A percentile compares a stretch with the other conserved stretches of the same genome.
These are phyloP conservation scores for Entrophospora sp. DNA, from an alignment of 192 early-diverging fungal genomes.

Conservation along the genomic window DNA sequence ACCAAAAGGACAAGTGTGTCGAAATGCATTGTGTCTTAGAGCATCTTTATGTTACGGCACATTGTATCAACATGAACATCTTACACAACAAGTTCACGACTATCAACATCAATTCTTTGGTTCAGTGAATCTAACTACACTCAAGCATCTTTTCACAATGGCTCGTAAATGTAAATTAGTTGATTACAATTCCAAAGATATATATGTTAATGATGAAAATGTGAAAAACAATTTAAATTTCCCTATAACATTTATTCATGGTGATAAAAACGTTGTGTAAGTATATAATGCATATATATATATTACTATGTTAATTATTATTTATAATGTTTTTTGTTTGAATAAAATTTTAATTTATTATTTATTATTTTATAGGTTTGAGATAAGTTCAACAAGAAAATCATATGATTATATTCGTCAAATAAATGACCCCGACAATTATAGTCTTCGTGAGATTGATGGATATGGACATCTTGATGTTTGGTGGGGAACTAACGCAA, in stretches of 20 bases:
- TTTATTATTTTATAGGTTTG: background rate
- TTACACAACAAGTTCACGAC: slow-evolving; percentile 32
- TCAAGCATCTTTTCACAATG: slow-evolving; percentile 19
- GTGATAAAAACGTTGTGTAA: slow-evolving; percentile 31
- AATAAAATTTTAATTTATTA: too few relatives aligned
- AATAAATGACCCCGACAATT: background rate
- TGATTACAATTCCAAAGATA: slow-evolving; percentile 16
- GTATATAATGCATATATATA: background rate
- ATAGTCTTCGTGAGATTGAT: background rate
- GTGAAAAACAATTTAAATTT: slow-evolving; percentile 25
- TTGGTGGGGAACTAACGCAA: slow-evolving; percentile 8
- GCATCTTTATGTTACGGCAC: slow-evolving; percentile 27
- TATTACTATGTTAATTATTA: background rate
- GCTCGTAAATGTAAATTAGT: slow-evolving; percentile 20
- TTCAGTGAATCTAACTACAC: slow-evolving; percentile 28
- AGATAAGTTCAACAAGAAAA: background rate
- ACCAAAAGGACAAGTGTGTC: slow-evolving; percentile 27
- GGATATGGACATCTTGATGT: slow-evolving; percentile 8
- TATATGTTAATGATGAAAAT: slow-evolving; percentile 24
- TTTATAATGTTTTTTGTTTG: background rate
- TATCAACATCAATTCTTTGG: slow-evolving; percentile 28
- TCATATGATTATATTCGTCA: background rate
- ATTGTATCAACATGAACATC: slow-evolving; percentile 31
- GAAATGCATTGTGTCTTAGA: slow-evolving; percentile 30
- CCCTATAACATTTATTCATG: slow-evolving; percentile 31